Evolutionary conservation across 2,329 filamentous ascomycete species (phyloP), one percentile per base, ranked within the genome.

Genomic region (Phialophora expanda): DNA sequence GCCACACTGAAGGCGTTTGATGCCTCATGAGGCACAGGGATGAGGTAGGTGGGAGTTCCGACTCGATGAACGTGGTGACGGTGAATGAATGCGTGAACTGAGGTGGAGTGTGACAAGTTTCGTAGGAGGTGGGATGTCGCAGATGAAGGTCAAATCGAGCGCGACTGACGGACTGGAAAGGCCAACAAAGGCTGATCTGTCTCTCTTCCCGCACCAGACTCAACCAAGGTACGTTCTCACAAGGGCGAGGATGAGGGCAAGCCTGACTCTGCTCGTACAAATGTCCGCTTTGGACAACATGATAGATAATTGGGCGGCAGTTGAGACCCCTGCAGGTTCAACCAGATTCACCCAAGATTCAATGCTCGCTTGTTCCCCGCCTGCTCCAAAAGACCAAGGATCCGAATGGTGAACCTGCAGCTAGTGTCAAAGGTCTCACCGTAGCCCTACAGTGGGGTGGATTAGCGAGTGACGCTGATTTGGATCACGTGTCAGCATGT

Each of bases 11-110:
- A 26, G 20, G 34, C 46, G 17, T 9, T 64, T n/a, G 28, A 34
- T 61, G 61, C 66, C 51, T 68, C 66, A 64, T 68, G 38, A 44
- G 38, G 38, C 38, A 17, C 48, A 44, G 20, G 30, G 30, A 44
- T 28, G 53, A 14, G 53, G 22, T 12, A n/a, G 53, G n/a, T n/a
- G n/a, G 53, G 26, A 12, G 11, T 56, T 56, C 22, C 20, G 53
- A n/a, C n/a, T 44, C 6, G 53, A 56, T 12, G 51, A 22, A 48
- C 7, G 44, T n/a, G 44, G 30, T 0, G 17, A 48, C 6, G 2
- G 17, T 48, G 22, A 30, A 14, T n/a, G 51, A 24, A 30, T 7
- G 34, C 22, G 55, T 22, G 55, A 57, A 57, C n/a, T 24, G 34
- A 24, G 8, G 55, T 26, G 53, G 53, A 56, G 53, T 1, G 20